phyloP scores from a whole-genome alignment of 2,329 filamentous ascomycete genomes.

The Talaromyces sp. region DNA sequence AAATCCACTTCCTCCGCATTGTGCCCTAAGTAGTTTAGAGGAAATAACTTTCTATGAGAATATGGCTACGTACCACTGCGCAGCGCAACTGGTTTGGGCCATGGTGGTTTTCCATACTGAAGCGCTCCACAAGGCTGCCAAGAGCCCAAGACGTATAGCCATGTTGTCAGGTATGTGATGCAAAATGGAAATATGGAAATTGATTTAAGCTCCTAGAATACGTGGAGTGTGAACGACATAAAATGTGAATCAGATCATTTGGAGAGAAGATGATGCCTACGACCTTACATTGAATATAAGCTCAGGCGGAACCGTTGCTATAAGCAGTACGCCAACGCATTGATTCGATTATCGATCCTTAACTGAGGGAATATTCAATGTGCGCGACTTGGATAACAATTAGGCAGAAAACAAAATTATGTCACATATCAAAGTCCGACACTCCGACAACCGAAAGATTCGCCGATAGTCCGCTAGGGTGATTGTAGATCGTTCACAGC shows the following conservation, averaged over 20 bases:
- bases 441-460: not conserved
- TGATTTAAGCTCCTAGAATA: not conserved
- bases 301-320: not conserved
- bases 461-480: constrained; percentile 13
- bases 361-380: not conserved
- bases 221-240: not conserved
- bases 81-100: constrained; percentile 1
- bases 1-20: constrained; percentile 8
- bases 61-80: not conserved
- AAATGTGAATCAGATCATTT: not conserved
- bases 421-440: not conserved
- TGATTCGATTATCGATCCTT: not conserved
- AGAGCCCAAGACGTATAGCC: not conserved
- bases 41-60: not conserved
- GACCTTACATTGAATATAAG: not conserved
- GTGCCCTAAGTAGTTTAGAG: not conserved
- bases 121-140: not conserved
- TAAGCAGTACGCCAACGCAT: not conserved
- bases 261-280: too few relatives aligned
- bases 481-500: not conserved
- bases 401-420: not conserved
- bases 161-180: not conserved
- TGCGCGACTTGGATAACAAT: not conserved
- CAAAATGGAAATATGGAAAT: not conserved
- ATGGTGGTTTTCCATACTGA: not conserved